Percentiles rank a stretch among this genome's conserved stretches.
Evolutionary conservation across 768 basidiomycete genomes (phyloP).

Genomic region (Psilocybe cyanescens): DNA sequence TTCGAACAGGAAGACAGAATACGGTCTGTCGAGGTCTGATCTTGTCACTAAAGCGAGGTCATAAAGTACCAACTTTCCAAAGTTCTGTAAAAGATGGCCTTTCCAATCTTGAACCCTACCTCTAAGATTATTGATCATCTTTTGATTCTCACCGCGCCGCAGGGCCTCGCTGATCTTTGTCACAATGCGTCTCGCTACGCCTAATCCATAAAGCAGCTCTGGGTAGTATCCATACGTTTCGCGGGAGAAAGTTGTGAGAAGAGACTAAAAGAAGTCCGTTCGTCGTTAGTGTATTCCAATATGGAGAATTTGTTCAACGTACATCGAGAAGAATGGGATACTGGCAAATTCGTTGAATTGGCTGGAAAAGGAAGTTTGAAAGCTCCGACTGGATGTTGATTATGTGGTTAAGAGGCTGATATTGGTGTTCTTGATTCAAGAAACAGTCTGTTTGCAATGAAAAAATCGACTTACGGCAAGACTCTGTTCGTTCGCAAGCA

Average conservation of each 20-base stretch:
- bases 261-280: not conserved
- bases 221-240: not conserved
- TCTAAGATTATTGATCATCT: not conserved
- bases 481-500: not conserved
- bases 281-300: not conserved
- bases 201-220: not conserved
- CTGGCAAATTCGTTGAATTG: conserved; percentile 1
- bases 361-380: not conserved
- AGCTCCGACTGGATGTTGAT: not conserved
- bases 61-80: not conserved
- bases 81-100: not conserved
- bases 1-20: not conserved
- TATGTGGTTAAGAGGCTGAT: not conserved
- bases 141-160: not conserved
- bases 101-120: not conserved
- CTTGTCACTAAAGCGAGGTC: not conserved
- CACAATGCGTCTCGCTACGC: not conserved
- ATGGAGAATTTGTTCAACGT: not conserved
- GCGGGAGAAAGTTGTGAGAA: not conserved
- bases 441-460: not conserved
- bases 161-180: not conserved
- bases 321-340: not conserved
- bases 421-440: not conserved
- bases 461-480: not conserved
- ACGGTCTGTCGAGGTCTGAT: not conserved